These are phyloP conservation scores for Diaporthe capsici DNA, from an alignment of 2,329 filamentous ascomycete genomes.

Conservation along the genomic window DNA sequence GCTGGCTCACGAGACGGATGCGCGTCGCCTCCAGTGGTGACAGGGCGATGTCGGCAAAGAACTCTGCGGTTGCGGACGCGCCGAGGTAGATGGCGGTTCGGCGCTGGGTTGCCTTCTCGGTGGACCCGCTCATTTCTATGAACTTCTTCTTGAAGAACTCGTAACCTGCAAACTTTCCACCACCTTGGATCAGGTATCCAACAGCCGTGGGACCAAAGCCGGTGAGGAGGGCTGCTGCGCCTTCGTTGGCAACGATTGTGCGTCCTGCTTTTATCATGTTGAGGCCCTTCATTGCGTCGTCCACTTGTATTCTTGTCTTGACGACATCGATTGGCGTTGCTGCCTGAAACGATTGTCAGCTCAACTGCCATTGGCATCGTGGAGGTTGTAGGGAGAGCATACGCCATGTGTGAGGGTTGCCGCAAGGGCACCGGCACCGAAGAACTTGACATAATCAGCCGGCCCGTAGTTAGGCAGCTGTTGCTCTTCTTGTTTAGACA, in stretches of 20 bases:
- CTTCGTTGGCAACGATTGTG: constrained; percentile 84
- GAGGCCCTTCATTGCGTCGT: constrained; percentile 86
- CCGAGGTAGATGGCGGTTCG: constrained; percentile 78
- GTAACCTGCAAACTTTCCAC: constrained; percentile 92
- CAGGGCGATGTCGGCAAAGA: constrained; percentile 84
- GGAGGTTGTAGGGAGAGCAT: constrained; percentile 44
- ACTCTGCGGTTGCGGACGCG: constrained; percentile 77
- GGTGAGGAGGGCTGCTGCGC: constrained; percentile 83
- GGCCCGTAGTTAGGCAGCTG: constrained; percentile 56
- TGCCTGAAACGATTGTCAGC: constrained; percentile 52
- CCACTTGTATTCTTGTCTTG: constrained; percentile 93
- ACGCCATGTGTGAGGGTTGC: constrained; percentile 67
- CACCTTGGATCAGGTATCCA: constrained; percentile 91
- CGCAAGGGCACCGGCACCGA: constrained; percentile 65
- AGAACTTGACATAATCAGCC: constrained; percentile 67
- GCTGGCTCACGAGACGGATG: constrained; percentile 85
- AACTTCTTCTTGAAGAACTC: constrained; percentile 94
- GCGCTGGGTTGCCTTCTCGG: constrained; percentile 58
- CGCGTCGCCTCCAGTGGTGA: constrained; percentile 91
- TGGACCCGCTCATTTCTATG: constrained; percentile 76
- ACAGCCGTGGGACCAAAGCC: constrained; percentile 89
- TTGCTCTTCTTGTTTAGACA: constrained; percentile 45
- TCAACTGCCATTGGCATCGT: not conserved
- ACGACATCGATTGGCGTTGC: constrained; percentile 76
- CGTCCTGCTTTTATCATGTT: constrained; percentile 85